Conservation (phyloP, 1,284 basidiomycete species). For the Austropuccinia psidii region DNA sequence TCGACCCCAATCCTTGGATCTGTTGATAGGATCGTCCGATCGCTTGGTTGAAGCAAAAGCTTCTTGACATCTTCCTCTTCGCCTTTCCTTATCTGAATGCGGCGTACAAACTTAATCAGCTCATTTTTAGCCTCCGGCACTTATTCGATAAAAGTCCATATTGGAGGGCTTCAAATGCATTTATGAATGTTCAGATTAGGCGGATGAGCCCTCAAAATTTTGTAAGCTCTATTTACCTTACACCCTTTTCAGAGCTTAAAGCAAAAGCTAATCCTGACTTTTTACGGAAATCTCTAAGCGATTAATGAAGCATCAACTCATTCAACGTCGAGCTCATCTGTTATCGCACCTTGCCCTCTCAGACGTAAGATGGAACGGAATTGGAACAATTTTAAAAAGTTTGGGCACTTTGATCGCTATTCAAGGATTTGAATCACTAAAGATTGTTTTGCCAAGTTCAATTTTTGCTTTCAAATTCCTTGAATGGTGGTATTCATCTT, state of each 20-base stretch:
- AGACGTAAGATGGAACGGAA: too few species aligned
- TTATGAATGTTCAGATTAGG: constrained; percentile 73
- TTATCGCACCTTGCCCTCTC: too few species aligned
- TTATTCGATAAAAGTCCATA: constrained; percentile 77
- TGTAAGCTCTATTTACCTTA: constrained; percentile 40
- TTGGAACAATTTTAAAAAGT: too few species aligned
- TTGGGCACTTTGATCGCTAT: too few species aligned
- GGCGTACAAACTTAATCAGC: constrained; percentile 68
- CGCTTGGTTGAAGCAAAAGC: neutral
- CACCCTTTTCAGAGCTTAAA: too few species aligned
- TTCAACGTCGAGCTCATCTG: too few species aligned
- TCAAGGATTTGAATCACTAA: constrained; percentile 49
- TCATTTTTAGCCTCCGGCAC: constrained; percentile 79
- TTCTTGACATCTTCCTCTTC: constrained; percentile 43
- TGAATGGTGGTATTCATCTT: constrained; percentile 99
- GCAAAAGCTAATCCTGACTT: too few species aligned
- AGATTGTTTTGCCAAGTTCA: constrained; percentile 75
- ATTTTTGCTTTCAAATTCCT: constrained; percentile 96
- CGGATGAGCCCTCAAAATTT: constrained; percentile 66
- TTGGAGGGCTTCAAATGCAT: constrained; percentile 83
- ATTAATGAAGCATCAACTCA: too few species aligned
- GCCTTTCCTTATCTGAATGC: constrained; percentile 74
- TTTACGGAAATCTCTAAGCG: too few species aligned
- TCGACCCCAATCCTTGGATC: constrained; percentile 9
- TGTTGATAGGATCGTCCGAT: constrained; percentile 18